Evolutionary conservation across 306 rosid species (phyloP), one percentile per base, ranked within the genome.

Genomic region (Datisca glomerata): DNA sequence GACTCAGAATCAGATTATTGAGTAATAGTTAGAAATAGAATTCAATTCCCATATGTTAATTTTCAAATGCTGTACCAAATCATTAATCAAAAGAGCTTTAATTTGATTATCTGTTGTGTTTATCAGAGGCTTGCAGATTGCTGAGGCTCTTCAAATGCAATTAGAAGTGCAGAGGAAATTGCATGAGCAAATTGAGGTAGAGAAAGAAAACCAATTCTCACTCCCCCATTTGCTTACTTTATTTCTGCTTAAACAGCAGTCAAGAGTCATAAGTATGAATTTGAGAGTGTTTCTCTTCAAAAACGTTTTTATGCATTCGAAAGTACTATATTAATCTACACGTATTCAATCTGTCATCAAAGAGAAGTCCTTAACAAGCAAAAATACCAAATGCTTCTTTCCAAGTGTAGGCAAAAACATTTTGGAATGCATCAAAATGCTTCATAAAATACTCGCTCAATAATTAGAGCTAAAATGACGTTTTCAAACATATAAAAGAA

Each of bases 171-270:
- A 91, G 37, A 80, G 63, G 47, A 77, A 78, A 58, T 65, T 91
- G 21, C 61, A 73, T 56, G 94, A 84, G 56, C 96, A 91, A 66
- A 73, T 80, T 49, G 94, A 80, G 85, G 98, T 84, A 57, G n/a
- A 20, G 34, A 47, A 16, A n/a, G n/a, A n/a, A n/a, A n/a, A n/a
- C n/a, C n/a, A n/a, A n/a, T n/a, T n/a, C n/a, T n/a, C n/a, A n/a
- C n/a, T n/a, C n/a, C n/a, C n/a, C n/a, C n/a, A n/a, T n/a, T n/a
- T n/a, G n/a, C n/a, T n/a, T n/a, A n/a, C n/a, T n/a, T n/a, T n/a
- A n/a, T n/a, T n/a, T n/a, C n/a, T n/a, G n/a, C n/a, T n/a, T n/a
- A n/a, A n/a, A n/a, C n/a, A n/a, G n/a, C n/a, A n/a, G n/a, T n/a
- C n/a, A n/a, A n/a, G n/a, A n/a, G n/a, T n/a, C n/a, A n/a, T n/a